phyloP scores from a whole-genome alignment of 139 green algal species.

The Auxenochlorella pyrenoidosa region DNA sequence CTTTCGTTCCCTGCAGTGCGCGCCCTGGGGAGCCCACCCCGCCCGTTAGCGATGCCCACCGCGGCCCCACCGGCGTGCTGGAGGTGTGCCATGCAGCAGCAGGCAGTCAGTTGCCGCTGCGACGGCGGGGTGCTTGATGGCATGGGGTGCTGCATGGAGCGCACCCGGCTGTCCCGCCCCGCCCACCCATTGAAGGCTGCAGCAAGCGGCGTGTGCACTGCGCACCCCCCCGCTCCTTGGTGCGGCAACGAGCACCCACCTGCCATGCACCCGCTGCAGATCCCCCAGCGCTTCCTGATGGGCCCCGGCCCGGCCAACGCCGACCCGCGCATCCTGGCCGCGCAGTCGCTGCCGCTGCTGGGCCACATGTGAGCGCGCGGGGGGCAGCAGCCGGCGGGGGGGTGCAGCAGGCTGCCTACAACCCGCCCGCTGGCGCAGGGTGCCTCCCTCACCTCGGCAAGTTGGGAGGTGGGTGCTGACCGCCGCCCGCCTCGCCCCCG shows the following conservation, averaged over 20 bases:
- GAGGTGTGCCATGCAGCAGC: slow-evolving; percentile 7
- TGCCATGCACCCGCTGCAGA: background rate
- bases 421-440: background rate
- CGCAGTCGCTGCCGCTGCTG: slow-evolving; percentile 85
- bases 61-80: slow-evolving; percentile 45
- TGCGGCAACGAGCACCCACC: too few relatives aligned
- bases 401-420: background rate
- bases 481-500: background rate
- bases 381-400: background rate
- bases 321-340: slow-evolving; percentile 80
- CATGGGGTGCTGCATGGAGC: too few relatives aligned
- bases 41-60: slow-evolving; percentile 30
- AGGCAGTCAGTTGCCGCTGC: too few relatives aligned
- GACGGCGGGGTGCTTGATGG: too few relatives aligned
- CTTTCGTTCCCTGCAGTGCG: background rate
- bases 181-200: too few relatives aligned
- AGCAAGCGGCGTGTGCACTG: background rate
- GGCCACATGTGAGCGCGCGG: slow-evolving; percentile 69
- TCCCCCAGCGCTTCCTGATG: slow-evolving; percentile 85
- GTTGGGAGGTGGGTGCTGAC: background rate
- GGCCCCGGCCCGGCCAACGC: slow-evolving; percentile 88
- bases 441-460: background rate
- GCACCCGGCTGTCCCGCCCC: too few relatives aligned
- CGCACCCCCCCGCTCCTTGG: background rate
- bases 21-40: slow-evolving; percentile 26